Conservation (phyloP, 371 early-diverging fungal genomes). For the Mortierella sp. region DNA sequence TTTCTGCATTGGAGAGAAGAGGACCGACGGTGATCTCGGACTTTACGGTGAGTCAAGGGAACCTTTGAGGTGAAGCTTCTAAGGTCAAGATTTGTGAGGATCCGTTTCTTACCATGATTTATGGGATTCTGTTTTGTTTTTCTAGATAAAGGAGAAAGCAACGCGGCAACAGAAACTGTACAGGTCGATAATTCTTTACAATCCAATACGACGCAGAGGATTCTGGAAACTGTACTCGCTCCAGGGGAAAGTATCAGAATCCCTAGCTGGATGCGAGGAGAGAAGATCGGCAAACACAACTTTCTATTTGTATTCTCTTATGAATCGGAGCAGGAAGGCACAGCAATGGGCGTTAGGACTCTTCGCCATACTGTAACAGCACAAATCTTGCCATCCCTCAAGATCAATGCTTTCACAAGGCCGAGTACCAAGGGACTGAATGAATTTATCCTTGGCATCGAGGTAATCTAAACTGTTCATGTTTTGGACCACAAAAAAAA, state of each 20-base stretch:
- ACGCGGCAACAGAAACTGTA: constrained; percentile 14
- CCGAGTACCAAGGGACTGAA: constrained; percentile 78
- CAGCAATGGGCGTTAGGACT: constrained; percentile 75
- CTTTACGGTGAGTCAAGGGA: constrained; percentile 49
- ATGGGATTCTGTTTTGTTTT: background rate
- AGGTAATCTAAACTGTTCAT: constrained; percentile 61
- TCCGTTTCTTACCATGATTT: background rate
- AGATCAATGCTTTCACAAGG: constrained; percentile 94
- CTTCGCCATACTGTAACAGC: constrained; percentile 70
- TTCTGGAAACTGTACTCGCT: constrained; percentile 61
- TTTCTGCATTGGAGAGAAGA: constrained; percentile 75
- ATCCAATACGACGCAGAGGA: constrained; percentile 17
- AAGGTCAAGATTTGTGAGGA: background rate
- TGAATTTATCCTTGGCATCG: constrained; percentile 91
- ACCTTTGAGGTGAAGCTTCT: background rate
- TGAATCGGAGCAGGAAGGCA: constrained; percentile 78
- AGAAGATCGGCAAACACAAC: constrained; percentile 88
- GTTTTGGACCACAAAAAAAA: too few species aligned
- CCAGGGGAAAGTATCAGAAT: constrained; percentile 81
- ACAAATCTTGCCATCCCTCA: constrained; percentile 86
- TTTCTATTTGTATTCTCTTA: constrained; percentile 79
- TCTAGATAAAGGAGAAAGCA: constrained; percentile 27
- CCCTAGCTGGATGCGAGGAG: constrained; percentile 93
- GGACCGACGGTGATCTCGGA: constrained; percentile 36
- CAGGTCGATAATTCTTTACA: constrained; percentile 53